Base-by-base conservation (phyloP, 345 rosid genomes). In the Euphorbia lathyris region DNA sequence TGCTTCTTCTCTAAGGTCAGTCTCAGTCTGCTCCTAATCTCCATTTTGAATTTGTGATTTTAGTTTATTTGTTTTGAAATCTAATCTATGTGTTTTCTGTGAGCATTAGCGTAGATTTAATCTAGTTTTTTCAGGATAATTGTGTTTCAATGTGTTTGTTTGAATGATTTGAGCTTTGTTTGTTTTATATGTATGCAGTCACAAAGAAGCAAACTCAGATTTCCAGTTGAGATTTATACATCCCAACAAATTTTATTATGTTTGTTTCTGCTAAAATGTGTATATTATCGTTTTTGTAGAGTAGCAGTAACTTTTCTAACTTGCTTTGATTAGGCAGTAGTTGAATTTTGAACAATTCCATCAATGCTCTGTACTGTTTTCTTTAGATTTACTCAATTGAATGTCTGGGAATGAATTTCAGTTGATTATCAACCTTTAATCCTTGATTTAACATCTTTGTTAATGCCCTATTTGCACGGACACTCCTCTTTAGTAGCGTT, bases 1-100 rank as follows among this genome's bases (percentile, higher is more conserved):
- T 81, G 83, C 81, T 81, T 77, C 83, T 85, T 83, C 86, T 63
- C 84, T 57, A 95, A 90, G 97, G 99, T n/a, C n/a, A n/a, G n/a
- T 95, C 55, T 34, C 38, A 2, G 3, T 95, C 55, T 53, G 68
- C 20, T 56, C 17, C 12, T n/a, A 19, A 43, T 63, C 19, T 11
- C 57, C 17, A 23, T 32, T 36, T 0, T 38, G 1, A 29, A n/a
- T n/a, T n/a, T n/a, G n/a, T n/a, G n/a, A n/a, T n/a, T n/a, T n/a
- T n/a, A n/a, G n/a, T 14, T 50, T 19, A 4, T 71, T 17, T 16
- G 11, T n/a, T n/a, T n/a, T n/a, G n/a, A n/a, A n/a, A n/a, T n/a
- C n/a, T n/a, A n/a, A n/a, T n/a, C n/a, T n/a, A n/a, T n/a, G n/a
- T n/a, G n/a, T n/a, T n/a, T n/a, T n/a, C n/a, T n/a, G n/a, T n/a